Conservation (phyloP, 1,284 basidiomycete species). For the Apiotrichum veenhuisii region DNA sequence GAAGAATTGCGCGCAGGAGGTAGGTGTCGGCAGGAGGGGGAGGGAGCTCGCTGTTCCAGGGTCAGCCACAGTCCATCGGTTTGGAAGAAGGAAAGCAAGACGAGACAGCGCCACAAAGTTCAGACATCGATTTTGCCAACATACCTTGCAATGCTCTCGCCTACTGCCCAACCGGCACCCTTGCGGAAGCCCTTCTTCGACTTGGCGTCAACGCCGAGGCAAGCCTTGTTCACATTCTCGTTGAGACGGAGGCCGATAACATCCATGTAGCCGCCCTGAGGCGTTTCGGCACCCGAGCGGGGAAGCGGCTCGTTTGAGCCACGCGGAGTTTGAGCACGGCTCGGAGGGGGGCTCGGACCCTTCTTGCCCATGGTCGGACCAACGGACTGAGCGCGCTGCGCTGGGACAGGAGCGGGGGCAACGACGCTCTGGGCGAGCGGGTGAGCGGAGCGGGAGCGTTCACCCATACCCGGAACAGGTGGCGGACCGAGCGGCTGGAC, state of each 20-base stretch:
- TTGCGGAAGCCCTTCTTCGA: constrained; percentile 46
- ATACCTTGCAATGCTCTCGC: constrained; percentile 45
- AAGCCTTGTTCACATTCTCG: constrained; percentile 49
- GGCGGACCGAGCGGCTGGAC: constrained; percentile 19
- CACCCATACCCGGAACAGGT: constrained; percentile 15
- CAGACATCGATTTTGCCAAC: no score
- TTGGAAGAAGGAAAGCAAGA: background rate
- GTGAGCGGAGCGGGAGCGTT: background rate
- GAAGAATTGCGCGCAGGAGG: constrained; percentile 48
- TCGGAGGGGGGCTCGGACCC: constrained; percentile 19
- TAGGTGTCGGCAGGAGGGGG: constrained; percentile 44
- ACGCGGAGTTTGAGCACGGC: constrained; percentile 19
- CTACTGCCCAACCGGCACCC: constrained; percentile 45
- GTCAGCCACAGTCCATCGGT: constrained; percentile 10
- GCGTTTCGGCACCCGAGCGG: constrained; percentile 8
- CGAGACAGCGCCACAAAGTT: background rate
- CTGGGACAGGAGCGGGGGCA: constrained; percentile 4
- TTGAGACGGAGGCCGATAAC: constrained; percentile 47
- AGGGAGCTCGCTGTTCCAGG: constrained; percentile 37
- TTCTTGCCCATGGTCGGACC: constrained; percentile 5
- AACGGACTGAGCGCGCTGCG: constrained; percentile 31
- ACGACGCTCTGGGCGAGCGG: constrained; percentile 1
- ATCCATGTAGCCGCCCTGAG: constrained; percentile 44
- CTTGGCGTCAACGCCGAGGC: constrained; percentile 46
- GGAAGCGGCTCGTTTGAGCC: constrained; percentile 8